Percentiles rank a stretch among this genome's conserved stretches.
phyloP scores from a whole-genome alignment of 257 asterid species.

The Capsicum rhomboideum region DNA sequence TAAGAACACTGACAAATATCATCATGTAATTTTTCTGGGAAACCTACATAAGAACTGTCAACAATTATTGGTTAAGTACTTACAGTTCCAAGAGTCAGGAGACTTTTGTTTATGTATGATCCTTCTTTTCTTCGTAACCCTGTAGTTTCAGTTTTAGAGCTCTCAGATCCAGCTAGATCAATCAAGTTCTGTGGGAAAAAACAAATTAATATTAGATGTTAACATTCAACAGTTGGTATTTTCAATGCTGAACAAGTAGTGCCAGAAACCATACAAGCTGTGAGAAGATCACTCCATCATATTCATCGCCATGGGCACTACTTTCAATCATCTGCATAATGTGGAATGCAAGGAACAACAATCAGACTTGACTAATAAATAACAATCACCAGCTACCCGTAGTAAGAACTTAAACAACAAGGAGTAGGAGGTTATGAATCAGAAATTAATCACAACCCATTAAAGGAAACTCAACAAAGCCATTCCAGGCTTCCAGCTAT shows the following conservation, averaged over 20 bases:
- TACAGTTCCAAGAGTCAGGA: constrained; percentile 97
- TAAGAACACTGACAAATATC: neutral
- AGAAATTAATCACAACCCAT: neutral
- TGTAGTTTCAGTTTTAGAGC: constrained; percentile 97
- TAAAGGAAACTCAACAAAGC: neutral
- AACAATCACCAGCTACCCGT: neutral
- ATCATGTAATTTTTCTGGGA: neutral
- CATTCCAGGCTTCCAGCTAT: neutral
- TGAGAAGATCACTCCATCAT: constrained; percentile 93
- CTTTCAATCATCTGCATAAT: constrained; percentile 88
- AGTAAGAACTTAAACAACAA: neutral
- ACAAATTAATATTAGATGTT: constrained; percentile 9
- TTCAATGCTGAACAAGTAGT: constrained; percentile 2
- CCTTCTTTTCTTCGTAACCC: constrained; percentile 97
- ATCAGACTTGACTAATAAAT: neutral
- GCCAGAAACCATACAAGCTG: constrained; percentile 62
- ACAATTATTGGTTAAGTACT: constrained; percentile 19
- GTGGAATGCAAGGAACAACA: neutral
- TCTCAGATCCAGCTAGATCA: constrained; percentile 97
- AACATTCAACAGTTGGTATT: neutral
- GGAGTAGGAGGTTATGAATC: neutral
- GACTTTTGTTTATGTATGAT: constrained; percentile 94
- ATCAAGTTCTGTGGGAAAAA: constrained; percentile 60
- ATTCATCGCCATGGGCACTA: constrained; percentile 91
- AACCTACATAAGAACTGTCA: neutral